Conservation (phyloP, 495 filamentous ascomycete species). For the Podospora appendiculata region DNA sequence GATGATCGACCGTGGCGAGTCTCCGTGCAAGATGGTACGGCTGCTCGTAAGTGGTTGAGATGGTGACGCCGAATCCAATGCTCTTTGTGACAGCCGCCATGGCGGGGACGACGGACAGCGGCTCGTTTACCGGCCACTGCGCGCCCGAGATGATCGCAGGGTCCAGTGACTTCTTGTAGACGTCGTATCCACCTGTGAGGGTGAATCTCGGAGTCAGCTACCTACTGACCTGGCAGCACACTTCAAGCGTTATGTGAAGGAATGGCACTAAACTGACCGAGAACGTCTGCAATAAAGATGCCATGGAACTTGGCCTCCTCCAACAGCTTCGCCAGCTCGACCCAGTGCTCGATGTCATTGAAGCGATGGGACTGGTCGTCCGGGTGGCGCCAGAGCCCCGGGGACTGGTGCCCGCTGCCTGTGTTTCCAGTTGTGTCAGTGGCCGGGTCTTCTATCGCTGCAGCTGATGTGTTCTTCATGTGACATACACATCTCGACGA, state of each 20-base stretch:
- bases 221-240: no score
- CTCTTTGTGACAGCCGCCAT: constrained; percentile 49
- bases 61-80: constrained; percentile 59
- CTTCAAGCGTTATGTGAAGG: no score
- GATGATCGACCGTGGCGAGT: constrained; percentile 58
- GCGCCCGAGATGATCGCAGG: constrained; percentile 53
- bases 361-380: constrained; percentile 45
- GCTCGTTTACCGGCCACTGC: constrained; percentile 60
- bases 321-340: constrained; percentile 46
- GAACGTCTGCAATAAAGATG: constrained; percentile 54
- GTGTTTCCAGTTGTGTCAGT: background rate
- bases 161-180: constrained; percentile 52
- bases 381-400: constrained; percentile 55
- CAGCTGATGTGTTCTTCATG: no score
- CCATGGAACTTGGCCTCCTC: constrained; percentile 54
- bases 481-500: constrained; percentile 47
- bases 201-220: background rate
- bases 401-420: constrained; percentile 55
- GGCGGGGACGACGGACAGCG: constrained; percentile 35
- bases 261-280: constrained; percentile 13
- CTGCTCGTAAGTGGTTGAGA: constrained; percentile 59
- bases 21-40: constrained; percentile 61
- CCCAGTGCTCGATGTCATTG: constrained; percentile 49
- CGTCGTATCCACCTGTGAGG: constrained; percentile 49
- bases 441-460: no score